phyloP scores from a whole-genome alignment of 1,284 basidiomycete species.

The Jaminaea rosea region DNA sequence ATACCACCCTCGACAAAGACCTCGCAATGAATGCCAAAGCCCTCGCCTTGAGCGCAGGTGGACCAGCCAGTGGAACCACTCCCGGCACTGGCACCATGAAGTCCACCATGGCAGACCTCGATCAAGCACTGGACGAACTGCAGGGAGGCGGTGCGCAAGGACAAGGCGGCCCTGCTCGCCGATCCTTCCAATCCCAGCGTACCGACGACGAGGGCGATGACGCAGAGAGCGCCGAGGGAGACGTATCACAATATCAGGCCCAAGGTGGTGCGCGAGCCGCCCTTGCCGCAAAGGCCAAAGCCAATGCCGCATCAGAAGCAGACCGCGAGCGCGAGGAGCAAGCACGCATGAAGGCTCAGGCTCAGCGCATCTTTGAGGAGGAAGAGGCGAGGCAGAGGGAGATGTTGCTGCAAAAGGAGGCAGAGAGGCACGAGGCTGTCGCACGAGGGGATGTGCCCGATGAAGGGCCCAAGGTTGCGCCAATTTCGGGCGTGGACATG shows the following conservation, averaged over 20 bases:
- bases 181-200: slow-evolving; percentile 25
- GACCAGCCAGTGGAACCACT: background rate
- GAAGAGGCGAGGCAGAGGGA: slow-evolving; percentile 33
- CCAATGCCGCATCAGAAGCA: slow-evolving; percentile 23
- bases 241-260: slow-evolving; percentile 17
- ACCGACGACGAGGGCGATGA: slow-evolving; percentile 16
- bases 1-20: slow-evolving; percentile 55
- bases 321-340: slow-evolving; percentile 27
- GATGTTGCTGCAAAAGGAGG: slow-evolving; percentile 25
- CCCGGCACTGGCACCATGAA: slow-evolving; percentile 34
- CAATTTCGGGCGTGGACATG: slow-evolving; percentile 40
- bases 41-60: background rate
- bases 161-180: background rate
- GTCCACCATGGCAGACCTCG: slow-evolving; percentile 45
- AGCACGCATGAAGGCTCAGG: slow-evolving; percentile 21
- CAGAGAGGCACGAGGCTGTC: slow-evolving; percentile 21
- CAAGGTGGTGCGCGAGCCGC: slow-evolving; percentile 35
- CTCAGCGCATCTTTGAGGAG: slow-evolving; percentile 31
- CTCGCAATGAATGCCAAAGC: slow-evolving; percentile 22
- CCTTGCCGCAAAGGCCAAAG: slow-evolving; percentile 41
- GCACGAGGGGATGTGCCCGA: slow-evolving; percentile 21
- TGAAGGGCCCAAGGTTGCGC: slow-evolving; percentile 23
- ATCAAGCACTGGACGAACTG: slow-evolving; percentile 41
- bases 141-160: slow-evolving; percentile 10
- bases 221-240: slow-evolving; percentile 19